A percentile compares a stretch with the other conserved stretches of the same genome.
These are phyloP conservation scores for Cercospora sp. DNA, from an alignment of 2,329 filamentous ascomycete species.

Conservation along the genomic window DNA sequence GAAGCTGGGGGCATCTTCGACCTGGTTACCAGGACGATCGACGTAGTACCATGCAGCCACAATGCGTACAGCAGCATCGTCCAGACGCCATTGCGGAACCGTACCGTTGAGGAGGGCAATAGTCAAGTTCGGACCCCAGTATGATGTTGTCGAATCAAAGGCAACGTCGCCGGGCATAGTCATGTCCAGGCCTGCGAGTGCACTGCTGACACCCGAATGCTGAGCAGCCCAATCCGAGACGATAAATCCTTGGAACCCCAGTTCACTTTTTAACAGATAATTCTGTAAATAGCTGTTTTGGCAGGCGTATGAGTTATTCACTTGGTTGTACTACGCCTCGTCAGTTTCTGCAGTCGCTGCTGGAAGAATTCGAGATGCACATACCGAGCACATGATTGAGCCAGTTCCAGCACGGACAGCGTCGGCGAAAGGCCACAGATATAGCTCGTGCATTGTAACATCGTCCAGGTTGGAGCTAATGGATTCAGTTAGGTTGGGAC, in stretches of 20 bases:
- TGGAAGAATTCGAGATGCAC: neutral
- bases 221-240: slow-evolving; percentile 70
- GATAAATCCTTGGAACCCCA: slow-evolving; percentile 79
- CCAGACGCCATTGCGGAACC: slow-evolving; percentile 77
- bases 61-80: slow-evolving; percentile 89
- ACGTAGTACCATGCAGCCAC: slow-evolving; percentile 67
- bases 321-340: slow-evolving; percentile 59
- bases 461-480: slow-evolving; percentile 64
- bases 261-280: slow-evolving; percentile 72
- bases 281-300: slow-evolving; percentile 78
- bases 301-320: slow-evolving; percentile 79
- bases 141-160: slow-evolving; percentile 62
- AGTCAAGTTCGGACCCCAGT: slow-evolving; percentile 74
- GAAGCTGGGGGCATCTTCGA: slow-evolving; percentile 68
- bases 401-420: slow-evolving; percentile 53
- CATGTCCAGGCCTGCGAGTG: slow-evolving; percentile 68
- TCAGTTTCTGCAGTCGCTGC: neutral
- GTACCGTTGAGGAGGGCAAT: slow-evolving; percentile 86
- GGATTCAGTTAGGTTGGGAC: slow-evolving; percentile 59
- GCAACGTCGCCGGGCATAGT: slow-evolving; percentile 81
- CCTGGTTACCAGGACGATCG: slow-evolving; percentile 53
- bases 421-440: slow-evolving; percentile 52
- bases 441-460: slow-evolving; percentile 55
- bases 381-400: slow-evolving; percentile 56
- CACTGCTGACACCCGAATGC: slow-evolving; percentile 65